Conservation (phyloP, 2,329 filamentous ascomycete species). For the Penicillium rolfsii region DNA sequence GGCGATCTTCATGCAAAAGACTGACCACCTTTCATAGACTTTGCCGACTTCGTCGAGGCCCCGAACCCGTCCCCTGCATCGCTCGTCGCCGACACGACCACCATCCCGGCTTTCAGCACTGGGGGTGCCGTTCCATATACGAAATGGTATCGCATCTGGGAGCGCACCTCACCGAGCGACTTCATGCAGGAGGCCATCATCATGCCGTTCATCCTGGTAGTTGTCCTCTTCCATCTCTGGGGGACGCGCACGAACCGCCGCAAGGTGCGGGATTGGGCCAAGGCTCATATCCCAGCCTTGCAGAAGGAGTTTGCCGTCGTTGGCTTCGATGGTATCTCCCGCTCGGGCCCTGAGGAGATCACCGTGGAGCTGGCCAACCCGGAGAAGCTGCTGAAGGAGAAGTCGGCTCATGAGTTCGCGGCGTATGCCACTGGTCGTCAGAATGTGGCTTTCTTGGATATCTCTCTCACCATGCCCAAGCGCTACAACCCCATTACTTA, state of each 20-base stretch:
- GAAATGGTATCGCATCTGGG: constrained; percentile 96
- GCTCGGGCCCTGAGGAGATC: constrained; percentile 47
- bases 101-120: constrained; percentile 48
- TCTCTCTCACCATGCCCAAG: constrained; percentile 80
- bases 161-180: constrained; percentile 80
- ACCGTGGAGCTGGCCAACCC: constrained; percentile 51
- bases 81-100: constrained; percentile 48
- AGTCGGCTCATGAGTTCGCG: constrained; percentile 80
- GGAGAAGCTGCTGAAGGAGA: constrained; percentile 75
- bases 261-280: constrained; percentile 80
- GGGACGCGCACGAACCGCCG: constrained; percentile 78
- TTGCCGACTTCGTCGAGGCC: constrained; percentile 87
- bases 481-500: constrained; percentile 78
- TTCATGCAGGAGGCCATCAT: constrained; percentile 88
- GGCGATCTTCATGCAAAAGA: constrained; percentile 18
- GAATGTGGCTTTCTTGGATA: constrained; percentile 88
- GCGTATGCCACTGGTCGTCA: constrained; percentile 89
- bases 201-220: constrained; percentile 70
- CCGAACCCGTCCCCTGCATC: constrained; percentile 65
- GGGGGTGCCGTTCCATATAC: constrained; percentile 70
- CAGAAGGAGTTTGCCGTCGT: constrained; percentile 83
- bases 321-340: constrained; percentile 68
- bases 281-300: constrained; percentile 71
- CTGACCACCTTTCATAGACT: constrained; percentile 62
- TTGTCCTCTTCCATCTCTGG: constrained; percentile 78